A percentile compares a stretch with the other conserved stretches of the same genome.
Evolutionary conservation across 768 basidiomycete genomes (phyloP).

Genomic region (Hericium erinaceus): DNA sequence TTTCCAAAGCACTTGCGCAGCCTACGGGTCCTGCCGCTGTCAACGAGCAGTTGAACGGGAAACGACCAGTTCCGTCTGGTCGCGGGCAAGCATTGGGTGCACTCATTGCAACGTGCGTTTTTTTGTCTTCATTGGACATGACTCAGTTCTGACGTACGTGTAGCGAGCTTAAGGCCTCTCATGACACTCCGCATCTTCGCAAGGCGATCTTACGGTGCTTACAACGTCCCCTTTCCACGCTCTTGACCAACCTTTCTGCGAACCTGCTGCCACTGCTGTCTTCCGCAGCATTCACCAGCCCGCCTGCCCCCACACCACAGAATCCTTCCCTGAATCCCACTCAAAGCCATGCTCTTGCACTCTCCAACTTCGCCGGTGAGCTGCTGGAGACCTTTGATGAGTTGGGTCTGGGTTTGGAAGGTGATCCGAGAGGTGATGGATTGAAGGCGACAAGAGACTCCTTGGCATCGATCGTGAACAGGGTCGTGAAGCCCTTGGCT

Average conservation of each 20-base stretch:
- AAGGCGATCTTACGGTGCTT: slow-evolving; percentile 65
- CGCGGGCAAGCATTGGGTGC: slow-evolving; percentile 59
- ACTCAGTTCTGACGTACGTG: neutral
- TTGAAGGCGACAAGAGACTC: slow-evolving; percentile 63
- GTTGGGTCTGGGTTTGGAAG: slow-evolving; percentile 49
- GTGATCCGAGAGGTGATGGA: slow-evolving; percentile 56
- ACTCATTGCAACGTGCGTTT: slow-evolving; percentile 64
- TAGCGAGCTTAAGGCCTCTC: slow-evolving; percentile 63
- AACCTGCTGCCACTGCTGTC: slow-evolving; percentile 59
- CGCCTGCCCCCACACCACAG: slow-evolving; percentile 41
- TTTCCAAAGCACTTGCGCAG: slow-evolving; percentile 64
- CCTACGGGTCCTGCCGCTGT: slow-evolving; percentile 44
- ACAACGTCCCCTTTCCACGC: slow-evolving; percentile 68
- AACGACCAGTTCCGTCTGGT: slow-evolving; percentile 64
- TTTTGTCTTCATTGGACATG: neutral
- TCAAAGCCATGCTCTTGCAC: slow-evolving; percentile 62
- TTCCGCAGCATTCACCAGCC: slow-evolving; percentile 48
- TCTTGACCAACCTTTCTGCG: slow-evolving; percentile 60
- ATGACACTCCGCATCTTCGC: slow-evolving; percentile 53
- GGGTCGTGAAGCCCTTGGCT: slow-evolving; percentile 59
- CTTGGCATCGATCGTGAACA: slow-evolving; percentile 55
- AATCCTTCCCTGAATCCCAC: slow-evolving; percentile 49
- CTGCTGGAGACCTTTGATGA: slow-evolving; percentile 64
- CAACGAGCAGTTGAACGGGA: slow-evolving; percentile 52
- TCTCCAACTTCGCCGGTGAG: slow-evolving; percentile 65